Percentiles rank a stretch among this genome's conserved stretches.
These are phyloP conservation scores for Reticulascus tulasneorum DNA, from an alignment of 2,329 filamentous ascomycete species.

Conservation along the genomic window DNA sequence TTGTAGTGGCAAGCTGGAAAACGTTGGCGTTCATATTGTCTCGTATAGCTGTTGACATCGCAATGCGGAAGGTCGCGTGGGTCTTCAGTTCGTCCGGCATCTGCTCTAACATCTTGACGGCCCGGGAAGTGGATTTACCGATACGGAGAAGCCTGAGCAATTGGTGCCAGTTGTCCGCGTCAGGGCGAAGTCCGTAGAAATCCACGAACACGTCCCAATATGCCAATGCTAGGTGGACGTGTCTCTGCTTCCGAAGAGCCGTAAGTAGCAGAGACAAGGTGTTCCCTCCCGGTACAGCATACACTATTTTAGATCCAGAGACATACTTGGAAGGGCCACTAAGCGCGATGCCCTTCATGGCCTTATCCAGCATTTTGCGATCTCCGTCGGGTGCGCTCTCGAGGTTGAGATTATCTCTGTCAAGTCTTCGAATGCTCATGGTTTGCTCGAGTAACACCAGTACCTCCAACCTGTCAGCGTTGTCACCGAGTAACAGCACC, in stretches of 20 bases:
- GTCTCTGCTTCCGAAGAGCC: slow-evolving; percentile 56
- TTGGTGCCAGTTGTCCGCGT: slow-evolving; percentile 64
- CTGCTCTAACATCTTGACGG: slow-evolving; percentile 53
- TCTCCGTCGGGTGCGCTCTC: slow-evolving; percentile 1
- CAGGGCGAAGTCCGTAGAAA: slow-evolving; percentile 61
- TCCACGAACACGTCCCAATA: slow-evolving; percentile 77
- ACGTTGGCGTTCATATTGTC: slow-evolving; percentile 74
- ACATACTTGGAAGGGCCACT: slow-evolving; percentile 1
- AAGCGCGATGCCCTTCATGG: slow-evolving; percentile 17
- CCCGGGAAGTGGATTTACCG: slow-evolving; percentile 61
- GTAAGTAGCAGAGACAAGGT: slow-evolving; percentile 67
- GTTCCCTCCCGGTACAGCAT: slow-evolving; percentile 47
- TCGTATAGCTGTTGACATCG: slow-evolving; percentile 67
- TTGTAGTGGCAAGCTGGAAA: slow-evolving; percentile 58
- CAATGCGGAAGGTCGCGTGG: slow-evolving; percentile 62
- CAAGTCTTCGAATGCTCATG: slow-evolving; percentile 65
- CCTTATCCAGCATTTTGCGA: slow-evolving; percentile 9
- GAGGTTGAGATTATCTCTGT: slow-evolving; percentile 17
- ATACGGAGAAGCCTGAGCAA: slow-evolving; percentile 65
- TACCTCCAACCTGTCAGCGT: slow-evolving; percentile 65
- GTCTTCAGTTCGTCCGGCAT: slow-evolving; percentile 39
- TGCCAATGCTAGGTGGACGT: slow-evolving; percentile 57
- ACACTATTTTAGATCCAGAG: slow-evolving; percentile 15
- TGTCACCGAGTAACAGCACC: slow-evolving; percentile 63
- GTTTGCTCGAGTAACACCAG: slow-evolving; percentile 76